These are phyloP conservation scores for Kodamaea restingae DNA, from an alignment of 805 yeast genomes.

Conservation along the genomic window DNA sequence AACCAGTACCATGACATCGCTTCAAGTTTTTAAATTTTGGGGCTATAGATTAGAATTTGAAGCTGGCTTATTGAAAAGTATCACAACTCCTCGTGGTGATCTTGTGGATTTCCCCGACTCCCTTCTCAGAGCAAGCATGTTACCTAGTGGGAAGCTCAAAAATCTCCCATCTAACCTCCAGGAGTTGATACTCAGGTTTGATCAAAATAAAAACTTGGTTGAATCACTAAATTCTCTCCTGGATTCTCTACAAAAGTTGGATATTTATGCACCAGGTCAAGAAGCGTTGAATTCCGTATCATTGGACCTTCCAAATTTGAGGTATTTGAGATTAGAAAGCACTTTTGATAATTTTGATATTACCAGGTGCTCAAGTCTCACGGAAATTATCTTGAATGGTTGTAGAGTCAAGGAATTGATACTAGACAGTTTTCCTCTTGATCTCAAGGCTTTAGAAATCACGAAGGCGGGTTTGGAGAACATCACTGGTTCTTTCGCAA, in stretches of 20 bases:
- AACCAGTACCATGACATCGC: too few relatives aligned
- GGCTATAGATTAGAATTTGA: too few relatives aligned
- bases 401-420: background rate
- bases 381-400: too few relatives aligned
- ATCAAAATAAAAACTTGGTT: too few relatives aligned
- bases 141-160: too few relatives aligned
- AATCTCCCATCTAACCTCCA: too few relatives aligned
- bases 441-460: background rate
- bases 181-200: too few relatives aligned
- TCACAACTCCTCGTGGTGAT: too few relatives aligned
- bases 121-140: too few relatives aligned
- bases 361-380: background rate
- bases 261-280: background rate
- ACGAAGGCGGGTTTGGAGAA: background rate
- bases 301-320: background rate
- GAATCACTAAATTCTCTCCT: background rate
- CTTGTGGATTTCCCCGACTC: too few relatives aligned
- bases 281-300: background rate
- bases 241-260: background rate
- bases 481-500: background rate
- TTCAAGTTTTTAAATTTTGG: too few relatives aligned
- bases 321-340: background rate
- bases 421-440: background rate
- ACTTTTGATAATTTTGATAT: background rate
- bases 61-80: too few relatives aligned